These are phyloP conservation scores for Harringtonia aguacate DNA, from an alignment of 2,329 filamentous ascomycete genomes.

Conservation along the genomic window DNA sequence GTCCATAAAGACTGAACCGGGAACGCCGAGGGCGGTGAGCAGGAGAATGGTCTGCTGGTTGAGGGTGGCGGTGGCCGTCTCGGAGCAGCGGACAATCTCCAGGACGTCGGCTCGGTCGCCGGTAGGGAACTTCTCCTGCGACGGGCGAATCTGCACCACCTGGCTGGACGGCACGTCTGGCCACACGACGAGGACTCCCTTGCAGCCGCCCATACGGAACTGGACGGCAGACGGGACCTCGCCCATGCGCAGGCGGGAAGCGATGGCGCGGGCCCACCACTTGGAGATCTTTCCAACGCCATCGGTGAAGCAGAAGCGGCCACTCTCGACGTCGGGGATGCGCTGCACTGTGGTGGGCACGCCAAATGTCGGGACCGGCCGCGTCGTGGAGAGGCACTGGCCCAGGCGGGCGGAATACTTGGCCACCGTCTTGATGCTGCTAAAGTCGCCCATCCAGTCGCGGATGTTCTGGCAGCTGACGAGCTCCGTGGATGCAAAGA, in stretches of 20 bases:
- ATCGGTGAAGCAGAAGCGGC: slow-evolving; percentile 71
- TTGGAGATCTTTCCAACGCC: slow-evolving; percentile 87
- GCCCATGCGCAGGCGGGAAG: slow-evolving; percentile 54
- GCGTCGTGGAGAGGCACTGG: slow-evolving; percentile 91
- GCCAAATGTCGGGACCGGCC: slow-evolving; percentile 55
- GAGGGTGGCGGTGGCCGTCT: slow-evolving; percentile 65
- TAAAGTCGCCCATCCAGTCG: slow-evolving; percentile 76
- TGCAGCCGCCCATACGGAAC: slow-evolving; percentile 85
- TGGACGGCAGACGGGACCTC: slow-evolving; percentile 73
- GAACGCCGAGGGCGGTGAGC: slow-evolving; percentile 67
- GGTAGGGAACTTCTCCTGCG: slow-evolving; percentile 71
- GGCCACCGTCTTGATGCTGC: slow-evolving; percentile 70
- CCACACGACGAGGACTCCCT: slow-evolving; percentile 75
- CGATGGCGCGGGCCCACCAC: slow-evolving; percentile 64
- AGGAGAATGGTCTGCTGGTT: slow-evolving; percentile 87
- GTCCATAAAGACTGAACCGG: slow-evolving; percentile 51
- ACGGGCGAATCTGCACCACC: slow-evolving; percentile 69
- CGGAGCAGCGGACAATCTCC: slow-evolving; percentile 77
- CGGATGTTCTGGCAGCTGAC: slow-evolving; percentile 69
- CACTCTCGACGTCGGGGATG: slow-evolving; percentile 61
- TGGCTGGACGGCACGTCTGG: slow-evolving; percentile 44
- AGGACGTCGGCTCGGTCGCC: slow-evolving; percentile 54
- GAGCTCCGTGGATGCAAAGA: slow-evolving; percentile 65
- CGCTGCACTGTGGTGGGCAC: slow-evolving; percentile 42
- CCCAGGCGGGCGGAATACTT: slow-evolving; percentile 84